Evolutionary conservation across 768 basidiomycete species (phyloP), one percentile per base, ranked within the genome.

Genomic region (Leccinum uliginosum): DNA sequence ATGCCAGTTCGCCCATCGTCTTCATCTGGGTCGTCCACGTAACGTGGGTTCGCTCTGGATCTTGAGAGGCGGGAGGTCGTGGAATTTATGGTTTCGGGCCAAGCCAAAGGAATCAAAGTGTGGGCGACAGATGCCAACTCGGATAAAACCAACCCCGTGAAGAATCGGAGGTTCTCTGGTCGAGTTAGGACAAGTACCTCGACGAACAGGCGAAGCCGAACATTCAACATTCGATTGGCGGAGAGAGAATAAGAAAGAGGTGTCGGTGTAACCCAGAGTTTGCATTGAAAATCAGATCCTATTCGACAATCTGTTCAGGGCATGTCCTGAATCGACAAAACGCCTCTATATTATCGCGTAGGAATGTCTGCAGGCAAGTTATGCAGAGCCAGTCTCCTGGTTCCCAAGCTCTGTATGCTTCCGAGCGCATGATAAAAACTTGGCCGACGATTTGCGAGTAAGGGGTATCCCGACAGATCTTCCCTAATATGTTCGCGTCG

Each of bases 351-450:
- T 60, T 57, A 40, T 60, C 47, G 8, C 35, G 30, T 17, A 63
- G 12, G 43, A 60, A 60, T 3, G 1, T 53, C 24, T 44, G 40
- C 3, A 63, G 50, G 35, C 62, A 63, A 26, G n/a, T 17, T n/a
- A 11, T 57, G n/a, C 62, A 60, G 30, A 63, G 53, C 55, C 62
- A 60, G 19, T 64, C 34, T 17, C 6, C 30, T 3, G 55, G 58
- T 29, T 48, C 29, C 62, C 55, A 63, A 17, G 8, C 2, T 24
- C 30, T n/a, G 17, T 57, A 63, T 24, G 34, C 53, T 26, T 55
- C 27, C 17, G 55, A 60, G 14, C 55, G 59, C 15, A 35, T 26
- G 15, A 3, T 9, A 44, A 63, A 64, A 3, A 47, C 7, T 38
- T 46, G n/a, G 3, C 27, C 14, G n/a, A 60, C 35, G n/a, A 63